phyloP scores from a whole-genome alignment of 208 protist genomes.

The Wallacemonas sp. region DNA sequence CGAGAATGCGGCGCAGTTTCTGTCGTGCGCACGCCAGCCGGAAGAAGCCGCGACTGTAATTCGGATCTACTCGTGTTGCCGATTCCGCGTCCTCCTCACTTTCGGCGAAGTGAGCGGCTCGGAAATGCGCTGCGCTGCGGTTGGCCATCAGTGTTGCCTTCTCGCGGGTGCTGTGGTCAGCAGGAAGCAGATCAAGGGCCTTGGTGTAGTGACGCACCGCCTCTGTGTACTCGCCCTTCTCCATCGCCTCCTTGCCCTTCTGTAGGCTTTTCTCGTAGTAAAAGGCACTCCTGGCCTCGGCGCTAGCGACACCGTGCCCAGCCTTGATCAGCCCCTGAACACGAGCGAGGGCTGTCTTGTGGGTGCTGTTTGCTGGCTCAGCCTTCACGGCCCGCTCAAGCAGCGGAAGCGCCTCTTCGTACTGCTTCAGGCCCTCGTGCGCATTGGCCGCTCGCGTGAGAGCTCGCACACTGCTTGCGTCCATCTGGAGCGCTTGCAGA shows the following conservation, averaged over 20 bases:
- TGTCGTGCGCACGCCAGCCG: conserved; percentile 62
- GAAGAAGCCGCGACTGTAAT: conserved; percentile 75
- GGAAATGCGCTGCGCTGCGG: conserved; percentile 72
- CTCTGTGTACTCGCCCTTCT: conserved; percentile 54
- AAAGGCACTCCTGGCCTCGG: conserved; percentile 46
- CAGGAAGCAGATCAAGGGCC: conserved; percentile 64
- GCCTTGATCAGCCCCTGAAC: conserved; percentile 48
- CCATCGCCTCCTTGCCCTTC: conserved; percentile 71
- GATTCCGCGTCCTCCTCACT: conserved; percentile 59
- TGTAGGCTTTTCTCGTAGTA: conserved; percentile 82
- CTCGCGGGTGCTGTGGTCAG: conserved; percentile 23
- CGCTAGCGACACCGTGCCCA: conserved; percentile 38
- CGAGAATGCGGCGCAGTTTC: conserved; percentile 39
- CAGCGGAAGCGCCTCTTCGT: conserved; percentile 54
- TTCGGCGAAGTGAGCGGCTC: conserved; percentile 37
- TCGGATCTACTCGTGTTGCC: conserved; percentile 45
- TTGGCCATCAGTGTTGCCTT: conserved; percentile 68
- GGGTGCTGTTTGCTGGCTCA: conserved; percentile 34
- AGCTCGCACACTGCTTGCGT: conserved; percentile 52
- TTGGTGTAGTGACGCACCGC: conserved; percentile 77
- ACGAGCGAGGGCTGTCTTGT: conserved; percentile 28
- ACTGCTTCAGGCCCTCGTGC: conserved; percentile 65
- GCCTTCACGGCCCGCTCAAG: conserved; percentile 37
- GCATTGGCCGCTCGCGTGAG: conserved; percentile 69
- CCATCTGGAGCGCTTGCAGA: conserved; percentile 43